Percentiles rank a stretch among this genome's conserved stretches.
These are phyloP conservation scores for Starmerella potacharoeniae DNA, from an alignment of 805 yeast species.

Conservation along the genomic window DNA sequence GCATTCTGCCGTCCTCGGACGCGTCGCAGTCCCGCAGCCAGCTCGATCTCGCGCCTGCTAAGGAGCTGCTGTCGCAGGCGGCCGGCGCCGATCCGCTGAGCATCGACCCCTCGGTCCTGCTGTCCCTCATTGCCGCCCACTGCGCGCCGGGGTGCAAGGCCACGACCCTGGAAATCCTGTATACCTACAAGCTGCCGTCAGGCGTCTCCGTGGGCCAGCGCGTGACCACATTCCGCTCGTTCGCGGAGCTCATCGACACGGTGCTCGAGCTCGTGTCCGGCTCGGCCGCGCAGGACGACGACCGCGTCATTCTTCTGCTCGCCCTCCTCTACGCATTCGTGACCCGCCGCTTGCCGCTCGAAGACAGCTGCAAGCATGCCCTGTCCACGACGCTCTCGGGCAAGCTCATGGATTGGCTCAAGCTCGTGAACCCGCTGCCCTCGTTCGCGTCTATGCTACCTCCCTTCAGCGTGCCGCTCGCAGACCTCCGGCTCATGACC, in stretches of 20 bases:
- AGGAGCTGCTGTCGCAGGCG: neutral
- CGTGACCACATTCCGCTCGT: neutral
- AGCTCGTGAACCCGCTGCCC: slow-evolving; percentile 9
- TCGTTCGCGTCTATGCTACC: slow-evolving; percentile 1
- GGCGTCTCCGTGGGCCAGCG: slow-evolving; percentile 11
- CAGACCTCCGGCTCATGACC: slow-evolving; percentile 1
- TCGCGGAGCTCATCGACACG: neutral
- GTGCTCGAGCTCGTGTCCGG: slow-evolving; percentile 1
- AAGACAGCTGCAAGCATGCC: neutral
- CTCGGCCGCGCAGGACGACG: neutral
- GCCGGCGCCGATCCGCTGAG: neutral
- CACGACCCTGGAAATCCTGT: slow-evolving; percentile 10
- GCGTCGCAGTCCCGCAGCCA: neutral
- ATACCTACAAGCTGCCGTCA: neutral
- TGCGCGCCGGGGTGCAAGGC: slow-evolving; percentile 10
- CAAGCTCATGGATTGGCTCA: slow-evolving; percentile 2
- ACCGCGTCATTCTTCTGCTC: slow-evolving; percentile 4
- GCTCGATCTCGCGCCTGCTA: neutral
- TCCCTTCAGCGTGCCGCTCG: neutral
- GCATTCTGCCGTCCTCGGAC: slow-evolving; percentile 2
- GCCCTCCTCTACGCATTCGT: slow-evolving; percentile 12
- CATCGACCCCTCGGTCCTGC: neutral
- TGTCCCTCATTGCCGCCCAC: slow-evolving; percentile 10
- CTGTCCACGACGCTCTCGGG: neutral
- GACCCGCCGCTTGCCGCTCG: neutral